phyloP scores from a whole-genome alignment of 2,329 filamentous ascomycete species.

The Fusarium subglutinans region DNA sequence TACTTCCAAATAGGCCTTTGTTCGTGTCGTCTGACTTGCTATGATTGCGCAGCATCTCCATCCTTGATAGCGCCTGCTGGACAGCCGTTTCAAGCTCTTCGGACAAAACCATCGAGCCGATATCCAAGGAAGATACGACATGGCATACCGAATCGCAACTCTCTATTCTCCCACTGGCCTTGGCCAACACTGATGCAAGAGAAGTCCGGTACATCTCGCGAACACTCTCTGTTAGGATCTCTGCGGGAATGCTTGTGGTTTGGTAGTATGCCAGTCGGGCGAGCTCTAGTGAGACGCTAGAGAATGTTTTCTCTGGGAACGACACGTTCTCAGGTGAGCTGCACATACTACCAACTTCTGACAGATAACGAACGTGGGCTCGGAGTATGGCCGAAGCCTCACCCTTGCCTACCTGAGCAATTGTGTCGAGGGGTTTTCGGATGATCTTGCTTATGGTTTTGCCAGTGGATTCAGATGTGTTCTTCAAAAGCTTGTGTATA shows the following conservation, averaged over 20 bases:
- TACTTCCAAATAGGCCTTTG: slow-evolving; percentile 64
- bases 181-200: slow-evolving; percentile 64
- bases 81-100: slow-evolving; percentile 63
- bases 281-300: slow-evolving; percentile 54
- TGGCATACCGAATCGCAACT: slow-evolving; percentile 64
- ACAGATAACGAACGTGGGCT: slow-evolving; percentile 64
- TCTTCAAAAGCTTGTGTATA: slow-evolving; percentile 76
- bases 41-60: slow-evolving; percentile 62
- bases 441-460: slow-evolving; percentile 61
- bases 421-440: slow-evolving; percentile 51
- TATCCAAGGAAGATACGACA: slow-evolving; percentile 63
- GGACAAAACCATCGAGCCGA: slow-evolving; percentile 63
- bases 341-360: slow-evolving; percentile 49
- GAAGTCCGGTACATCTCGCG: slow-evolving; percentile 64
- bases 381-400: slow-evolving; percentile 52
- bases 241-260: slow-evolving; percentile 52
- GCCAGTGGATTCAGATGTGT: slow-evolving; percentile 65
- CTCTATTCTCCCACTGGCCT: slow-evolving; percentile 63
- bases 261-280: slow-evolving; percentile 65
- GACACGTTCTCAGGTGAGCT: background rate
- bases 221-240: slow-evolving; percentile 60
- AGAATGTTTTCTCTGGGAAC: background rate
- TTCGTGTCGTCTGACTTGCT: slow-evolving; percentile 49
- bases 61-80: slow-evolving; percentile 60
- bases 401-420: slow-evolving; percentile 26